A percentile compares a stretch with the other conserved stretches of the same genome.
Evolutionary conservation across 352 stramenopile genomes (phyloP).

Genomic region (Globisporangium cystogenes): DNA sequence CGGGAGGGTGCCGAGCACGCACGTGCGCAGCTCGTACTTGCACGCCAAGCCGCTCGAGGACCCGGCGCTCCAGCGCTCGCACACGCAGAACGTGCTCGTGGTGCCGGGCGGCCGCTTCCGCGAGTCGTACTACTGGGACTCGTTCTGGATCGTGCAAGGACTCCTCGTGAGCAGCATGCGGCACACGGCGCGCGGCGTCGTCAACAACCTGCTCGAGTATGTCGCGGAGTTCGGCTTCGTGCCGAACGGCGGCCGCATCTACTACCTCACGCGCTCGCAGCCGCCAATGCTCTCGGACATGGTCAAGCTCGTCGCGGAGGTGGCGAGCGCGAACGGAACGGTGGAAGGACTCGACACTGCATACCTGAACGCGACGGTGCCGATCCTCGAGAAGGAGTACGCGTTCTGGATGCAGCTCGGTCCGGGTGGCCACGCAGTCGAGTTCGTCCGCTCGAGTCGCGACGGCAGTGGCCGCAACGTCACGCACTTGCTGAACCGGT

Average conservation of each 20-base stretch:
- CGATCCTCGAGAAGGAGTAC: conserved; percentile 78
- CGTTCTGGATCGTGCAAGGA: conserved; percentile 90
- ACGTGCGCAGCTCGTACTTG: conserved; percentile 54
- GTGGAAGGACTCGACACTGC: conserved; percentile 20
- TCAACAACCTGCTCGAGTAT: conserved; percentile 86
- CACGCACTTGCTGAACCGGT: conserved; percentile 70
- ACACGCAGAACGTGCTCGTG: conserved; percentile 78
- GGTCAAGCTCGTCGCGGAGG: conserved; percentile 51
- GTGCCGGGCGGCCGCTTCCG: conserved; percentile 89
- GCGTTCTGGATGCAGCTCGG: conserved; percentile 80
- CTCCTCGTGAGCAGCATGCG: conserved; percentile 82
- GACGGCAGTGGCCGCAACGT: background rate
- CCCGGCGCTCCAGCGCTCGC: conserved; percentile 22
- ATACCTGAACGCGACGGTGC: conserved; percentile 47
- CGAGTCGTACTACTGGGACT: conserved; percentile 93
- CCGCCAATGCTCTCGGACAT: conserved; percentile 89
- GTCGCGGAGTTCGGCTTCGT: conserved; percentile 85
- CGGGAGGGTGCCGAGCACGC: conserved; percentile 40
- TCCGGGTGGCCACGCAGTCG: conserved; percentile 50
- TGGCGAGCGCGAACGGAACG: conserved; percentile 5
- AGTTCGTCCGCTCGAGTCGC: conserved; percentile 20
- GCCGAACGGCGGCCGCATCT: conserved; percentile 87
- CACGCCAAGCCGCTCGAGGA: conserved; percentile 38
- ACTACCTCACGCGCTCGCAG: conserved; percentile 89
- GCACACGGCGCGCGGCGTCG: conserved; percentile 66